Conservation (phyloP, 768 basidiomycete genomes). For the Calocera cornea region DNA sequence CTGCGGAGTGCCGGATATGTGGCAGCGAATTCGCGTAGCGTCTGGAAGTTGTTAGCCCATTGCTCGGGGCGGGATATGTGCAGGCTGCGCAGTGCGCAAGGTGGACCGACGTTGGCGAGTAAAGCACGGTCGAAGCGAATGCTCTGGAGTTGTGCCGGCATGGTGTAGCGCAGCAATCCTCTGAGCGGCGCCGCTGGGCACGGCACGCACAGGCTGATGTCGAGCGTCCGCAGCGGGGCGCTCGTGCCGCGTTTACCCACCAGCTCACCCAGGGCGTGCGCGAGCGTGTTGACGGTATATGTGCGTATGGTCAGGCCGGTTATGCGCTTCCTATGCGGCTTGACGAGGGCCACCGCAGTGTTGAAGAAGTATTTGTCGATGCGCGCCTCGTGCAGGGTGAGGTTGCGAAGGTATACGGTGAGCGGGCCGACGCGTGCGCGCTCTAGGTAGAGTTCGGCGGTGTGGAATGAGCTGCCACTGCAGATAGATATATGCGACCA, state of each 20-base stretch:
- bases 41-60: not conserved
- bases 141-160: not conserved
- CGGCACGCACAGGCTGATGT: not conserved
- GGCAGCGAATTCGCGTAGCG: not conserved
- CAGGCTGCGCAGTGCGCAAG: not conserved
- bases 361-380: not conserved
- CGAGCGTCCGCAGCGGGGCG: not conserved
- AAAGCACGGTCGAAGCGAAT: not conserved
- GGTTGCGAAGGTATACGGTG: not conserved
- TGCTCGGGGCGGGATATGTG: not conserved
- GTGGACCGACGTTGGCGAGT: not conserved
- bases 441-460: not conserved
- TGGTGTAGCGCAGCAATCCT: not conserved
- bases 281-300: not conserved
- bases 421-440: not conserved
- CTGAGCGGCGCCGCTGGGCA: not conserved
- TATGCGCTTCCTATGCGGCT: not conserved
- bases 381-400: not conserved
- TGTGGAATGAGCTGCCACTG: not conserved
- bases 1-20: not conserved
- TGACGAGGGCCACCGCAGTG: not conserved
- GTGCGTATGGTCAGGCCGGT: not conserved
- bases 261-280: not conserved
- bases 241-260: not conserved
- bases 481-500: not conserved